Evolutionary conservation across 2,329 filamentous ascomycete species (phyloP).

Genomic region (Aureobasidium subglaciale): DNA sequence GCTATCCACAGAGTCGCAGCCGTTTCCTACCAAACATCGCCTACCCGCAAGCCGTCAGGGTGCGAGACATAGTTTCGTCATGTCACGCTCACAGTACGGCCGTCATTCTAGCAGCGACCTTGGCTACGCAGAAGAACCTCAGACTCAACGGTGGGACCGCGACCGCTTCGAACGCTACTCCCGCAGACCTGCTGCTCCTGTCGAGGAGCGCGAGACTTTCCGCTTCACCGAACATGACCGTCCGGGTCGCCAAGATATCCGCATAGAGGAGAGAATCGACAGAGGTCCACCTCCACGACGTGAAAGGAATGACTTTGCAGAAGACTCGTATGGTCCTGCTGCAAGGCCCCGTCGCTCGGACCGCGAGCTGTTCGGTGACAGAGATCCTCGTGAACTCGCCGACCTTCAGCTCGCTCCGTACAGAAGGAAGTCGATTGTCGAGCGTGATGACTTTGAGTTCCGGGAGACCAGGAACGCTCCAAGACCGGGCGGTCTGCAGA

Average conservation of each 20-base stretch:
- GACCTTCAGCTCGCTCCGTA: conserved; percentile 51
- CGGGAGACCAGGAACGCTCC: conserved; percentile 34
- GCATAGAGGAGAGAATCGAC: conserved; percentile 35
- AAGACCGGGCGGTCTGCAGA: conserved; percentile 62
- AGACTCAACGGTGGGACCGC: conserved; percentile 42
- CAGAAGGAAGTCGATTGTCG: conserved; percentile 51
- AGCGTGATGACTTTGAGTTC: conserved; percentile 47
- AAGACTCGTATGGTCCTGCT: conserved; percentile 38
- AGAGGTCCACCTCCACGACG: conserved; percentile 24
- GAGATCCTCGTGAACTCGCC: conserved; percentile 39
- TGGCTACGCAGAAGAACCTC: conserved; percentile 36
- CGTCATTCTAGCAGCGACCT: conserved; percentile 35
- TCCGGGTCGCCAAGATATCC: conserved; percentile 35
- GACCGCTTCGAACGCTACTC: conserved; percentile 43
- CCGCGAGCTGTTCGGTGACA: conserved; percentile 41
- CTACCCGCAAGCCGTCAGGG: not conserved
- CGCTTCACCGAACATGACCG: conserved; percentile 32
- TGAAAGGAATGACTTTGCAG: conserved; percentile 44
- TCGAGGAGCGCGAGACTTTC: conserved; percentile 36
- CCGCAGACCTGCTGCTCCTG: conserved; percentile 21
- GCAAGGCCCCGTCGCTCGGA: conserved; percentile 31
- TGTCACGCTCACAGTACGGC: conserved; percentile 8
- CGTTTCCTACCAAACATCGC: conserved; percentile 9
- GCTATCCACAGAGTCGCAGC: conserved; percentile 1
- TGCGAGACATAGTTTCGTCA: not conserved